A percentile compares a stretch with the other conserved stretches of the same genome.
Conservation (phyloP, 2,329 filamentous ascomycete genomes). For the Nigrograna mackinnonii region DNA sequence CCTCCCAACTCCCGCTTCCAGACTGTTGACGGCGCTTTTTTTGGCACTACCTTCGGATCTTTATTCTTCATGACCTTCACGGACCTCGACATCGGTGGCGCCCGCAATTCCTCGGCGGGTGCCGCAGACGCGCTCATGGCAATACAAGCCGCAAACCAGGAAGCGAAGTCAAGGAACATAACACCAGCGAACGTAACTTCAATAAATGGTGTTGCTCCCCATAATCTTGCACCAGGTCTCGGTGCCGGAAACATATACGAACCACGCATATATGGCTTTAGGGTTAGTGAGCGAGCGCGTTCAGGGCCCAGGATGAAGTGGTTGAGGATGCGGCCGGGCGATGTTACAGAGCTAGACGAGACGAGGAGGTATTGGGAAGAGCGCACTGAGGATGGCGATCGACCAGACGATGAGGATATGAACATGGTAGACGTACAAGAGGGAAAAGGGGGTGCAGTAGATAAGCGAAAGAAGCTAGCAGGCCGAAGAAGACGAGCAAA, state of each 20-base stretch:
- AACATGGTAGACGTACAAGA: constrained; percentile 43
- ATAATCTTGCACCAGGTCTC: constrained; percentile 87
- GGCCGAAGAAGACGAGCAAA: constrained; percentile 38
- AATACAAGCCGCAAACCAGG: constrained; percentile 37
- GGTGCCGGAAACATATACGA: constrained; percentile 86
- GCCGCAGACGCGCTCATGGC: constrained; percentile 38
- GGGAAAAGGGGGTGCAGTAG: constrained; percentile 27
- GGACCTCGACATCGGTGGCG: constrained; percentile 82
- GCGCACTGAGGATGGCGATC: constrained; percentile 34
- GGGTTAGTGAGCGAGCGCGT: constrained; percentile 85
- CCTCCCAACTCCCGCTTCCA: constrained; percentile 97
- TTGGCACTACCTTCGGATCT: constrained; percentile 94
- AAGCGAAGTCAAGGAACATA: constrained; percentile 35
- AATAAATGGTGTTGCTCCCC: constrained; percentile 84
- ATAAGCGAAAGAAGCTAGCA: constrained; percentile 42
- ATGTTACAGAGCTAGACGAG: constrained; percentile 86
- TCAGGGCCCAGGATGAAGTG: constrained; percentile 96
- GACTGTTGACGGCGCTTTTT: constrained; percentile 96
- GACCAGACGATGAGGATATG: constrained; percentile 40
- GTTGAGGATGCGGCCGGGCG: constrained; percentile 80
- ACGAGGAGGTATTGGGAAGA: constrained; percentile 48
- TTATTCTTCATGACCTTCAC: constrained; percentile 99
- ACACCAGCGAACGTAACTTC: constrained; percentile 37
- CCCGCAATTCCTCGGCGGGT: constrained; percentile 57
- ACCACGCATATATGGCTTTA: constrained; percentile 94